A percentile compares a stretch with the other conserved stretches of the same genome.
These are phyloP conservation scores for Aspergillus quadricinctus DNA, from an alignment of 2,329 filamentous ascomycete genomes.

Conservation along the genomic window DNA sequence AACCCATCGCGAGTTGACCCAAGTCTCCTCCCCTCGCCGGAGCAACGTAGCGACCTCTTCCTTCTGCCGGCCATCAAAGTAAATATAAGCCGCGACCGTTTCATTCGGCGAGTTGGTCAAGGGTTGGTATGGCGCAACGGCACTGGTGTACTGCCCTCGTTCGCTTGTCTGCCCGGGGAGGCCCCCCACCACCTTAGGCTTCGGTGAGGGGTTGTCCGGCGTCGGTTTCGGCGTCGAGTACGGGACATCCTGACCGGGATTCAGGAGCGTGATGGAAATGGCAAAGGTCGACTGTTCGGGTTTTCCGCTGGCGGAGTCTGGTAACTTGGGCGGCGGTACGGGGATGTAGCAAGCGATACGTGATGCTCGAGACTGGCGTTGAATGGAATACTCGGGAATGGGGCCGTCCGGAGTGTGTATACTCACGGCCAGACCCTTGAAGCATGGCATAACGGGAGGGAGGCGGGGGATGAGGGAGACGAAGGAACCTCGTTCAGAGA, in stretches of 20 bases:
- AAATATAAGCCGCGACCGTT: conserved; percentile 97
- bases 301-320: conserved; percentile 63
- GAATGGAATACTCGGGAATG: conserved; percentile 87
- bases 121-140: conserved; percentile 80
- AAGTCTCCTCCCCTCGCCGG: conserved; percentile 90
- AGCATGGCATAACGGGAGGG: conserved; percentile 71
- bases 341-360: conserved; percentile 97
- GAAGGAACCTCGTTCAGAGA: background rate
- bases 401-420: conserved; percentile 80
- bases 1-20: conserved; percentile 98
- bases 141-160: conserved; percentile 51
- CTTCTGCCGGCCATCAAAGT: conserved; percentile 92
- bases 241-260: conserved; percentile 79
- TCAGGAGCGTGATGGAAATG: conserved; percentile 94
- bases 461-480: background rate
- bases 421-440: conserved; percentile 97
- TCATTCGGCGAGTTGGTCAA: conserved; percentile 92
- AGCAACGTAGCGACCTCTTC: conserved; percentile 95
- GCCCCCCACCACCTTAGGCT: conserved; percentile 73
- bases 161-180: conserved; percentile 54
- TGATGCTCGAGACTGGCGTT: conserved; percentile 84
- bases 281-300: conserved; percentile 94
- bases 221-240: conserved; percentile 86
- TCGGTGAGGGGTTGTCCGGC: conserved; percentile 70
- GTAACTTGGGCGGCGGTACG: conserved; percentile 80